Base-by-base conservation (phyloP, 306 rosid species). In the Albizia julibrissin region DNA sequence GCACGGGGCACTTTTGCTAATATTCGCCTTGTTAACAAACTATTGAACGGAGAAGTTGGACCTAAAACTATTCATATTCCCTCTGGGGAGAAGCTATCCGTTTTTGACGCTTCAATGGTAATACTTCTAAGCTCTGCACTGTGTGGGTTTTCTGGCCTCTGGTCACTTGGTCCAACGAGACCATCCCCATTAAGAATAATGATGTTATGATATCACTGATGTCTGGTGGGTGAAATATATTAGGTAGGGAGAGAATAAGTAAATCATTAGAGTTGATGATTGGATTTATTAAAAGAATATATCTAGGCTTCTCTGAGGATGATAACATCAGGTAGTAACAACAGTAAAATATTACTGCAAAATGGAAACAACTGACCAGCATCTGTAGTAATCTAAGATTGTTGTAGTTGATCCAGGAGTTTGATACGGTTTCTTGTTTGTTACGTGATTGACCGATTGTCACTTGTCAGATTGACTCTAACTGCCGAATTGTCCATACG, bases 1-100 rank as follows among this genome's bases (percentile, higher is more conserved):
- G 94, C 98, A 7, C 86, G 98, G 47, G 98, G 98, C 66, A 93
- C 98, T 40, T 95, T 95, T 75, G 98, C 98, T 74, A 95, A 95
- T 76, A 95, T 93, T 80, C 98, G 98, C 81, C 10, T 95, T 61
- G 98, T 93, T 80, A 95, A 95, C 85, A 95, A 95, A 86, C 85
- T 95, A 39, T 80, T 95, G 92, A 88, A 86, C 61, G 98, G 98
- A 79, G 98, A 93, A 93, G 97, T 90, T 85, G 99, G 99, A 16
- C 98, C 98, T 21, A 95, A 93, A 86, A 95, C 99, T 22, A 72
- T 93, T 76, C 97, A 93, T 78, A 87, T 93, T 78, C 98, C 97
- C 75, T 87, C 97, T 11, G 91, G 98, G 73, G 99, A 93, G 78
- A 93, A 91, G 83, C 87, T 90, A n/a, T 87, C 95, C 0, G 97